Evolutionary conservation across 2,329 filamentous ascomycete genomes (phyloP).

Genomic region (Cladophialophora psammophila): DNA sequence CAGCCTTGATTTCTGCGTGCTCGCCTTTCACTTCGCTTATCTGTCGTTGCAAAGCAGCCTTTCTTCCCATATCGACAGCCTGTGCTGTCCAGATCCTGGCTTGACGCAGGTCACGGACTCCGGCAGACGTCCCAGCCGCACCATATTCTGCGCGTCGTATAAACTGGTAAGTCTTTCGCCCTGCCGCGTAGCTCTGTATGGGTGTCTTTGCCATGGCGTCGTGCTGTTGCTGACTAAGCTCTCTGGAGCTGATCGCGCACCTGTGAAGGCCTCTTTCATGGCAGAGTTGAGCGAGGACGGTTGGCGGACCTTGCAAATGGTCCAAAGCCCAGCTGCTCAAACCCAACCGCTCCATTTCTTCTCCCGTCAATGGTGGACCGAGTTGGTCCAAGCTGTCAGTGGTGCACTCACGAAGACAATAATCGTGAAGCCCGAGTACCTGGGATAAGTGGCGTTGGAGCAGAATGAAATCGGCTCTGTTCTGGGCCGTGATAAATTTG

Average conservation of each 20-base stretch:
- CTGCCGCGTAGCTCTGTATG: slow-evolving; percentile 74
- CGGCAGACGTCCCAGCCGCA: slow-evolving; percentile 72
- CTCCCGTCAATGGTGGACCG: slow-evolving; percentile 60
- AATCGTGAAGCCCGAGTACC: slow-evolving; percentile 69
- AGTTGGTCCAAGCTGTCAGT: slow-evolving; percentile 60
- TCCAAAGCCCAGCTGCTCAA: slow-evolving; percentile 84
- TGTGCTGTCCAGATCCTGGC: slow-evolving; percentile 79
- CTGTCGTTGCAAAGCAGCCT: slow-evolving; percentile 65
- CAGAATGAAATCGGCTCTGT: slow-evolving; percentile 73
- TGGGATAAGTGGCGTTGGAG: slow-evolving; percentile 71
- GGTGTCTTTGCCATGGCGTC: slow-evolving; percentile 66
- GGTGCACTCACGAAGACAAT: slow-evolving; percentile 68
- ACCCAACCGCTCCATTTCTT: slow-evolving; percentile 66
- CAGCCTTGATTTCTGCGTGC: slow-evolving; percentile 45
- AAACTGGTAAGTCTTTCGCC: slow-evolving; percentile 69
- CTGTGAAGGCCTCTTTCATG: slow-evolving; percentile 72
- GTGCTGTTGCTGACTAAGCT: slow-evolving; percentile 73
- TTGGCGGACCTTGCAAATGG: slow-evolving; percentile 78
- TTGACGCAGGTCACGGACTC: slow-evolving; percentile 65
- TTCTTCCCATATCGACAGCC: slow-evolving; percentile 69
- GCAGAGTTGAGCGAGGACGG: slow-evolving; percentile 89
- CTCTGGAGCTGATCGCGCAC: slow-evolving; percentile 68
- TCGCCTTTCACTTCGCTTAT: slow-evolving; percentile 53
- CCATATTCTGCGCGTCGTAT: slow-evolving; percentile 82
- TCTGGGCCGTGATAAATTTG: slow-evolving; percentile 76